Base-by-base conservation (phyloP, 306 rosid species). In the Pyrus betulifolia region DNA sequence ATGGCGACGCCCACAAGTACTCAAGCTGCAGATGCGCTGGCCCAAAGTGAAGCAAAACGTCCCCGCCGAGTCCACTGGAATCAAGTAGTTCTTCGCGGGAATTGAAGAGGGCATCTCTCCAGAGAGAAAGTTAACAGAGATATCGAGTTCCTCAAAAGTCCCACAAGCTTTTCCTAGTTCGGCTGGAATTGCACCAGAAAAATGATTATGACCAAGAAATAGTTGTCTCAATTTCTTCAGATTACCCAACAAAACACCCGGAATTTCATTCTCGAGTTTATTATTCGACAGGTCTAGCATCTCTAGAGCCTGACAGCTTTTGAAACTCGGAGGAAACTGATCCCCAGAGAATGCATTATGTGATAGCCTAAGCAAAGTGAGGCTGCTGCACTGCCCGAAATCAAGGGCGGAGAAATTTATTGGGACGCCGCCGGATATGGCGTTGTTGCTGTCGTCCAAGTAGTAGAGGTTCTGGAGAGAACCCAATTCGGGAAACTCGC, bases 41-140 rank as follows among this genome's bases (percentile, higher is more conserved):
- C n/a, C n/a, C n/a, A n/a, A n/a, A n/a, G n/a, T n/a, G n/a, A n/a
- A n/a, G n/a, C n/a, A n/a, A n/a, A n/a, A n/a, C n/a, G n/a, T n/a
- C n/a, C n/a, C n/a, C n/a, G n/a, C n/a, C n/a, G n/a, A n/a, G n/a
- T n/a, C n/a, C n/a, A n/a, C n/a, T n/a, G n/a, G n/a, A n/a, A n/a
- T n/a, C n/a, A n/a, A n/a, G n/a, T n/a, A n/a, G n/a, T n/a, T n/a
- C n/a, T n/a, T n/a, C n/a, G n/a, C n/a, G n/a, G n/a, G n/a, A n/a
- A n/a, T n/a, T n/a, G n/a, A n/a, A n/a, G 40, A 71, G 59, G 97
- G 97, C 67, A 91, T 76, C 73, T 45, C 85, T 27, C 93, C 97
- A 14, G 79, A 73, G 55, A 91, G 89, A 19, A 66, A 57, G 72
- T 88, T 91, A 64, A 33, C 76, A 22, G 92, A 87, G 13, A 91